Evolutionary conservation across 108 stramenopile genomes (phyloP).

Genomic region (Fistulifera solaris): DNA sequence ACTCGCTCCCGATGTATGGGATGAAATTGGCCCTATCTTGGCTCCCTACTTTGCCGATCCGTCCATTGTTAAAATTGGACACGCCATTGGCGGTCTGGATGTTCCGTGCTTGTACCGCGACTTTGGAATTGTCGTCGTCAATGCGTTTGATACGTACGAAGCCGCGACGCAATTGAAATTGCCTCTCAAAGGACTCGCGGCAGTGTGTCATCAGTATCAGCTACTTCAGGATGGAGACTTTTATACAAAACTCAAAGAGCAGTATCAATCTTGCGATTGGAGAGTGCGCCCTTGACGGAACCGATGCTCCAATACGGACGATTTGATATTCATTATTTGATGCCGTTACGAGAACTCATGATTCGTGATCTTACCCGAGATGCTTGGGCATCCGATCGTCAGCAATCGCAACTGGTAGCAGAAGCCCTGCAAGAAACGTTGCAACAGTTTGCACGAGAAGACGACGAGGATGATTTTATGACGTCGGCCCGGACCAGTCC

Average conservation of each 20-base stretch:
- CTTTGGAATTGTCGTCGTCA: constrained; percentile 88
- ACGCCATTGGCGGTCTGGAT: constrained; percentile 83
- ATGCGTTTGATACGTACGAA: constrained; percentile 90
- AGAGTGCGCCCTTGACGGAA: constrained; percentile 74
- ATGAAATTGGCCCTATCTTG: constrained; percentile 34
- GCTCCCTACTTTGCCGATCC: constrained; percentile 77
- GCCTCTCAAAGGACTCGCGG: constrained; percentile 38
- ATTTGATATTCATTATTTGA: constrained; percentile 73
- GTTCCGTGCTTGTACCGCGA: constrained; percentile 83
- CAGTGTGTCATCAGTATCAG: constrained; percentile 58
- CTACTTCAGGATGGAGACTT: constrained; percentile 36
- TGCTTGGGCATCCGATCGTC: neutral
- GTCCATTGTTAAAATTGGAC: constrained; percentile 87
- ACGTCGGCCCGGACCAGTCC: neutral
- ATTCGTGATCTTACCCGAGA: constrained; percentile 56
- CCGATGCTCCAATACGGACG: constrained; percentile 80
- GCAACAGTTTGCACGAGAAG: constrained; percentile 3
- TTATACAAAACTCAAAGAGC: constrained; percentile 56
- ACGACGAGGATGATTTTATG: constrained; percentile 8
- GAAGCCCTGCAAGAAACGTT: constrained; percentile 8
- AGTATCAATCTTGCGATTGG: constrained; percentile 89
- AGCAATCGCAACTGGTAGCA: constrained; percentile 7
- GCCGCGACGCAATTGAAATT: constrained; percentile 45
- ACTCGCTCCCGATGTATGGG: constrained; percentile 66
- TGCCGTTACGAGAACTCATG: constrained; percentile 57